Base-by-base conservation (phyloP, 768 basidiomycete species). In the Cystofilobasidium macerans region DNA sequence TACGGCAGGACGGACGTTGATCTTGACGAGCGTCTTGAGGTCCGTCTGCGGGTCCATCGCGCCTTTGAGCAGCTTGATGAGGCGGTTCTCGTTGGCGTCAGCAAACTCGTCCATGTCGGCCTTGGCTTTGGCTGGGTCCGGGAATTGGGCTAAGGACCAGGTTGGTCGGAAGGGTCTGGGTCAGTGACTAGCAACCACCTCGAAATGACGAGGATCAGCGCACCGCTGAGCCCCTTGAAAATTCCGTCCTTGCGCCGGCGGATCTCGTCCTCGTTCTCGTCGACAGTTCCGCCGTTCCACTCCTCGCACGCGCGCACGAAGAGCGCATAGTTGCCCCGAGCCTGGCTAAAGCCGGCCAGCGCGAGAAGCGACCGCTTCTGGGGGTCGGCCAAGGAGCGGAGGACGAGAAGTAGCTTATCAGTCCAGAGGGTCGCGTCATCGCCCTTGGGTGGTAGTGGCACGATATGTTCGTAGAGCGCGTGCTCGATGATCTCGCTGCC, bases 71-170 rank as follows among this genome's bases (percentile, higher is more conserved):
- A 92, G 78, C 75, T 86, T 91, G 79, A 91, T 97, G 11, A 93
- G 78, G 43, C 90, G 81, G 28, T 81, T 80, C 73, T 94, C 91
- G 73, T 98, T 97, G 48, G 86, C 77, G 67, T 86, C 87, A 0
- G 93, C 92, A 70, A 98, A 99, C 0, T 81, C 75, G 18, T 82
- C 78, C 24, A 99, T 75, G 73, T 97, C 94, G 67, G 88, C 88
- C 1, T 78, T 76, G 0, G 84, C 87, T 72, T 88, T 88, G 45
- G 81, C 79, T 1, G 84, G 80, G 59, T 98, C 92, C 7, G 82
- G 79, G 69, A 84, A 86, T 40, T 57, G 43, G n/a, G 22, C 57
- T 62, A n/a, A n/a, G n/a, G n/a, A n/a, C n/a, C n/a, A n/a, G n/a
- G n/a, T n/a, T n/a, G n/a, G n/a, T n/a, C n/a, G n/a, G n/a, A n/a